Evolutionary conservation across 768 basidiomycete species (phyloP).

Genomic region (Hygrophoropsis aurantiaca): DNA sequence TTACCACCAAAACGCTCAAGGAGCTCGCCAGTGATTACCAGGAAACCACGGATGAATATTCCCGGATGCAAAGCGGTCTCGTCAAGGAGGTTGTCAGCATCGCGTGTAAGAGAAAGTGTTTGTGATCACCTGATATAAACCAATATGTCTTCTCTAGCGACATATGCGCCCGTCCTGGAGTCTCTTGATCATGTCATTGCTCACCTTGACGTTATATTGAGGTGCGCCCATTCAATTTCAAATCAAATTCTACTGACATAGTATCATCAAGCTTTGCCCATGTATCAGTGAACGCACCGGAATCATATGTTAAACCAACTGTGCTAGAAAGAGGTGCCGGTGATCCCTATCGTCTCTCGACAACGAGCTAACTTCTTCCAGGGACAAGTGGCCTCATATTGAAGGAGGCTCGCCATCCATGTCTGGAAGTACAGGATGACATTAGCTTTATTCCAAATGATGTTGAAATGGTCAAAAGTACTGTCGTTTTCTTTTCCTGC

Average conservation of each 20-base stretch:
- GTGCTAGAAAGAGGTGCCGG: constrained; percentile 70
- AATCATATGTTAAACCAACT: constrained; percentile 84
- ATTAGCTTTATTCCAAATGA: constrained; percentile 95
- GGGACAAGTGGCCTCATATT: constrained; percentile 81
- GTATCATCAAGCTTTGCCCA: constrained; percentile 73
- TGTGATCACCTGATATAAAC: no score
- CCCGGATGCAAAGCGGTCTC: constrained; percentile 71
- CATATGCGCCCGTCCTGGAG: constrained; percentile 89
- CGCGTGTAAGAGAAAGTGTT: constrained; percentile 58
- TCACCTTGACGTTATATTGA: constrained; percentile 87
- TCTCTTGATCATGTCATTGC: constrained; percentile 81
- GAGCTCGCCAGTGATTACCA: constrained; percentile 68
- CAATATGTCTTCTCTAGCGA: constrained; percentile 53
- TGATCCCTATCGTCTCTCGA: neutral
- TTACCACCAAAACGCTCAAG: constrained; percentile 79
- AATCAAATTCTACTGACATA: neutral
- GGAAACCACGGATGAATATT: constrained; percentile 67
- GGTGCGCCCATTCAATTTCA: constrained; percentile 45
- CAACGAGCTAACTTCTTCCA: constrained; percentile 24
- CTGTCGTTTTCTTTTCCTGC: constrained; percentile 8
- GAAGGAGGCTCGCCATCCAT: constrained; percentile 90
- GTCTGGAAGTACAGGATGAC: constrained; percentile 94
- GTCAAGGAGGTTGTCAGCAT: constrained; percentile 94
- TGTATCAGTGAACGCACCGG: constrained; percentile 83
- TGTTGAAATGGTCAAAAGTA: constrained; percentile 89